phyloP scores from a whole-genome alignment of 495 filamentous ascomycete genomes.

The Aspergillus cavernicola region DNA sequence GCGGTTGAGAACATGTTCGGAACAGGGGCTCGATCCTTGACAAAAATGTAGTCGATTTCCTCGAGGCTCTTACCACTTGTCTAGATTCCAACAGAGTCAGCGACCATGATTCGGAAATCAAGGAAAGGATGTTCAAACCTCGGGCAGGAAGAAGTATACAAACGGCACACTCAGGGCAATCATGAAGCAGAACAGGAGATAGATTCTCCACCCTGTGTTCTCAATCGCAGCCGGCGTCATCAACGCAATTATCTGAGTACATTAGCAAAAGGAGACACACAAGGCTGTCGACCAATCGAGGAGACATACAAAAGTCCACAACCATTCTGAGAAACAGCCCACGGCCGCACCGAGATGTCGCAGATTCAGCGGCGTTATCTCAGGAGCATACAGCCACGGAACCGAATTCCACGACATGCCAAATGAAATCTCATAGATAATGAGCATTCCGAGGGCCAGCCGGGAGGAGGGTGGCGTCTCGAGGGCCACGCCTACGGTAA shows the following conservation, averaged over 20 bases:
- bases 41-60: slow-evolving; percentile 43
- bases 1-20: too few relatives aligned
- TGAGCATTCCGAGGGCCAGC: slow-evolving; percentile 1
- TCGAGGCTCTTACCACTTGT: slow-evolving; percentile 62
- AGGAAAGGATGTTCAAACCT: background rate
- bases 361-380: slow-evolving; percentile 15
- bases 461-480: background rate
- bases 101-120: too few relatives aligned
- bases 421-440: slow-evolving; percentile 10
- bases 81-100: slow-evolving; percentile 26
- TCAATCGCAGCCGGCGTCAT: slow-evolving; percentile 10
- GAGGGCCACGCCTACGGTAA: slow-evolving; percentile 2
- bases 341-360: slow-evolving; percentile 14
- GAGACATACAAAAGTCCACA: slow-evolving; percentile 9
- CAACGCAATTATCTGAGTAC: slow-evolving; percentile 3
- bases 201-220: slow-evolving; percentile 9
- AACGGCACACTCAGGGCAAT: slow-evolving; percentile 9
- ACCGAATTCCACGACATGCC: slow-evolving; percentile 11
- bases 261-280: too few relatives aligned
- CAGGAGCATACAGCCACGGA: slow-evolving; percentile 15
- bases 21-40: background rate
- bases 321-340: slow-evolving; percentile 9
- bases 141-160: slow-evolving; percentile 57
- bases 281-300: too few relatives aligned
- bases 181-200: slow-evolving; percentile 8